Percentiles rank a stretch among this genome's conserved stretches.
Evolutionary conservation across 2,329 filamentous ascomycete genomes (phyloP).

Genomic region (Tolypocladium ovalisporum): DNA sequence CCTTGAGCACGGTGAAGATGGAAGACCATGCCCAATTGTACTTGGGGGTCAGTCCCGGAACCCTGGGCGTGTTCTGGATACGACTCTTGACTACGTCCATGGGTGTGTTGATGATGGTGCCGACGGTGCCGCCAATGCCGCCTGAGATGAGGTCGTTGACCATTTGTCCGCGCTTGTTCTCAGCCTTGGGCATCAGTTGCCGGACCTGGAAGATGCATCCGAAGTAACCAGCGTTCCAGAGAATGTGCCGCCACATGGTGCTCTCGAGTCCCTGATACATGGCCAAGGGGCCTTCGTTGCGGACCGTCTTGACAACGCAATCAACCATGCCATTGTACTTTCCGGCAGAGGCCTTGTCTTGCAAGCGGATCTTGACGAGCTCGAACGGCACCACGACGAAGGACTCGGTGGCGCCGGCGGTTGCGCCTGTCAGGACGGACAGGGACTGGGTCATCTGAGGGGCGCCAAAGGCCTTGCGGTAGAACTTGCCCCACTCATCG

Average conservation of each 20-base stretch:
- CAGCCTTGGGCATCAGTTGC: slow-evolving; percentile 67
- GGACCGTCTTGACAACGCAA: slow-evolving; percentile 70
- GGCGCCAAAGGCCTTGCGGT: slow-evolving; percentile 75
- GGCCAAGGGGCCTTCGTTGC: slow-evolving; percentile 71
- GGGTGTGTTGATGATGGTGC: slow-evolving; percentile 88
- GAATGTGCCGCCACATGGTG: slow-evolving; percentile 85
- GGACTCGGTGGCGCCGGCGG: slow-evolving; percentile 87
- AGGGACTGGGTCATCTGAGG: slow-evolving; percentile 84
- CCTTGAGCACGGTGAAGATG: slow-evolving; percentile 74
- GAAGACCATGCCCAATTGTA: slow-evolving; percentile 98
- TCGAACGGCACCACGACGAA: slow-evolving; percentile 98
- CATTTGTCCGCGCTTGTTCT: slow-evolving; percentile 72
- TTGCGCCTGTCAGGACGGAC: slow-evolving; percentile 86
- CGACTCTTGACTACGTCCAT: slow-evolving; percentile 97
- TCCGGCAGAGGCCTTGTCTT: slow-evolving; percentile 86
- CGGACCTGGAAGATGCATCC: slow-evolving; percentile 98
- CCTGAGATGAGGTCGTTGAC: slow-evolving; percentile 82
- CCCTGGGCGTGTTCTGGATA: slow-evolving; percentile 86
- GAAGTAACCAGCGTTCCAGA: slow-evolving; percentile 94
- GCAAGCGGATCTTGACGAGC: slow-evolving; percentile 94
- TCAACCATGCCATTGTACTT: slow-evolving; percentile 80
- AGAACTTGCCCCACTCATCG: slow-evolving; percentile 94
- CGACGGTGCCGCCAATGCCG: slow-evolving; percentile 73
- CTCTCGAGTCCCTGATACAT: slow-evolving; percentile 96
- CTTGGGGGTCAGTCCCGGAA: slow-evolving; percentile 74